Conservation (phyloP, 805 yeast genomes). For the Cyberlindnera maritima region DNA sequence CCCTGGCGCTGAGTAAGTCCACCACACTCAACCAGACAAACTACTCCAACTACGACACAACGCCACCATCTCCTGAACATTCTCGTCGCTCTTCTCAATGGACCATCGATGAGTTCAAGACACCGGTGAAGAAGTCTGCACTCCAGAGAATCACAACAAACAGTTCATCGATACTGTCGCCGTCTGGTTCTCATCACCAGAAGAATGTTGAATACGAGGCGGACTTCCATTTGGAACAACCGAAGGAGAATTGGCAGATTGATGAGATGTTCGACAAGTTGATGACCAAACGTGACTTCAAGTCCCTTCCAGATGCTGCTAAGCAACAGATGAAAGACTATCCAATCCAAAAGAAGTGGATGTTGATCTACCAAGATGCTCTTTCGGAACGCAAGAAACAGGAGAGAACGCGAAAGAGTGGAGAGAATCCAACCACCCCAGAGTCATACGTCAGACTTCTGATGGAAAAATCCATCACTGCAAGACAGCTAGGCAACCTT, state of each 20-base stretch:
- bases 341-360: slow-evolving; percentile 82
- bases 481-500: slow-evolving; percentile 72
- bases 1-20: slow-evolving; percentile 27
- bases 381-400: slow-evolving; percentile 68
- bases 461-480: slow-evolving; percentile 64
- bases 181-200: slow-evolving; percentile 25
- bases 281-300: slow-evolving; percentile 81
- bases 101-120: slow-evolving; percentile 18
- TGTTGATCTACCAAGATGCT: slow-evolving; percentile 83
- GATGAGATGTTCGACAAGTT: slow-evolving; percentile 74
- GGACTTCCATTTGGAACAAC: slow-evolving; percentile 52
- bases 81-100: slow-evolving; percentile 30
- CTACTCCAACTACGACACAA: slow-evolving; percentile 18
- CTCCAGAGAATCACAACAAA: slow-evolving; percentile 27
- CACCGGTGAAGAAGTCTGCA: slow-evolving; percentile 22
- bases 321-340: slow-evolving; percentile 74
- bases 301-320: slow-evolving; percentile 65
- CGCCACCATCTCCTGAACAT: slow-evolving; percentile 25
- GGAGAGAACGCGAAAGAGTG: slow-evolving; percentile 33
- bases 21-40: slow-evolving; percentile 26
- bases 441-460: slow-evolving; percentile 74
- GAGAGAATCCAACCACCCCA: slow-evolving; percentile 43
- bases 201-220: slow-evolving; percentile 4
- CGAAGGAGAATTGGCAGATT: slow-evolving; percentile 60
- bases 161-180: slow-evolving; percentile 15